phyloP scores from a whole-genome alignment of 139 green algal species.

The Nannochloris sp. region DNA sequence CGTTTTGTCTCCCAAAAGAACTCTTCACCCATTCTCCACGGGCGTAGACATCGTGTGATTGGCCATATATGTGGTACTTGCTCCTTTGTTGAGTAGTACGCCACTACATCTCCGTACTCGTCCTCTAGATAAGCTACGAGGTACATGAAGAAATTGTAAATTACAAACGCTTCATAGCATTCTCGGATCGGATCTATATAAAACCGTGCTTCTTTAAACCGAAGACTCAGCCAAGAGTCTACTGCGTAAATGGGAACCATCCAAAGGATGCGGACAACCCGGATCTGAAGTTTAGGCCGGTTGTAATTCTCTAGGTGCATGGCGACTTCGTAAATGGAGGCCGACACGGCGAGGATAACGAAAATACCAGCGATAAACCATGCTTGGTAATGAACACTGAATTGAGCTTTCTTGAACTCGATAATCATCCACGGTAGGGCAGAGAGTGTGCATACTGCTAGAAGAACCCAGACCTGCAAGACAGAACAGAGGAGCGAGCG shows the following conservation, averaged over 20 bases:
- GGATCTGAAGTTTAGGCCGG: constrained; percentile 74
- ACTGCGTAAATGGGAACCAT: constrained; percentile 91
- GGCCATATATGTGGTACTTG: constrained; percentile 65
- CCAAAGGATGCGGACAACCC: constrained; percentile 85
- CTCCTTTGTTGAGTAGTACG: constrained; percentile 46
- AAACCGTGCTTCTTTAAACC: constrained; percentile 55
- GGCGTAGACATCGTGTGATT: constrained; percentile 20
- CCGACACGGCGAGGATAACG: constrained; percentile 75
- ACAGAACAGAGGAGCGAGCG: not conserved
- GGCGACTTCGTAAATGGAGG: constrained; percentile 82
- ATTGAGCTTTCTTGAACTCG: constrained; percentile 61
- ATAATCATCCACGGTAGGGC: constrained; percentile 67
- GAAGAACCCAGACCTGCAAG: constrained; percentile 30
- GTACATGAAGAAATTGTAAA: constrained; percentile 95
- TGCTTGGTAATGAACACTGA: constrained; percentile 53
- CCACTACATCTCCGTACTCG: constrained; percentile 61
- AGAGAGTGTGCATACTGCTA: constrained; percentile 40
- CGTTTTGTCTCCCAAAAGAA: constrained; percentile 71
- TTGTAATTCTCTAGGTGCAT: constrained; percentile 94
- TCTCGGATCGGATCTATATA: constrained; percentile 82
- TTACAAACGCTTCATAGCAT: constrained; percentile 91
- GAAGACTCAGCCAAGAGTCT: constrained; percentile 77
- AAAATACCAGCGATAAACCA: constrained; percentile 92
- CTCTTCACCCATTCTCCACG: constrained; percentile 48
- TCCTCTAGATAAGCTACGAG: constrained; percentile 80